A percentile compares a stretch with the other conserved stretches of the same genome.
phyloP scores from a whole-genome alignment of 176 grass and related monocot species.

The Bothriochloa decipiens region DNA sequence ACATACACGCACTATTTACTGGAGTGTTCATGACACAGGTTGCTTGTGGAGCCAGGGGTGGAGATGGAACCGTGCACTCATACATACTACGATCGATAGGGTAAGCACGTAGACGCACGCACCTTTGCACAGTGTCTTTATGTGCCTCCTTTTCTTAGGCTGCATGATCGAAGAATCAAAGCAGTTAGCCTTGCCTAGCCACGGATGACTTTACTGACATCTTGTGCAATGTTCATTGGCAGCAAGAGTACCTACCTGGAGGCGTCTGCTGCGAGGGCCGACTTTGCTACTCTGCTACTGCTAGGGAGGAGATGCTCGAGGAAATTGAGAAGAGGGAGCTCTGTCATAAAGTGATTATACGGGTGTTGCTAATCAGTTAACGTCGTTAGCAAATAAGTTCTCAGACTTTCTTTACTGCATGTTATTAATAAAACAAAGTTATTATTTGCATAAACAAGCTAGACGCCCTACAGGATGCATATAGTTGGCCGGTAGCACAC shows the following conservation, averaged over 20 bases:
- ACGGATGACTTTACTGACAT: slow-evolving; percentile 2
- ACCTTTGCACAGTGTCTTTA: background rate
- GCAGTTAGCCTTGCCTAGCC: background rate
- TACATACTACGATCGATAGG: slow-evolving; percentile 69
- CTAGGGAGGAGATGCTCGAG: slow-evolving; percentile 87
- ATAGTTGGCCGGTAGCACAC: too few relatives aligned
- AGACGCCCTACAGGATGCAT: too few relatives aligned
- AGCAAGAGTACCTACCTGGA: slow-evolving; percentile 96
- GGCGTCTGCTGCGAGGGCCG: slow-evolving; percentile 37
- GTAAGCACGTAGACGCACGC: slow-evolving; percentile 30
- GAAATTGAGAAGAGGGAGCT: slow-evolving; percentile 89
- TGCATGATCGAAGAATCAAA: too few relatives aligned
- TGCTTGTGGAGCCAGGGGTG: slow-evolving; percentile 41
- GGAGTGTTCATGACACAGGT: background rate
- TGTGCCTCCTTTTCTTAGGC: background rate
- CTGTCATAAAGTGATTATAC: slow-evolving; percentile 49
- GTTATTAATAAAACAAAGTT: too few relatives aligned
- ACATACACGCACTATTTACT: background rate
- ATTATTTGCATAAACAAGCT: too few relatives aligned
- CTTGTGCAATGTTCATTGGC: background rate
- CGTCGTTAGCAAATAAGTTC: background rate
- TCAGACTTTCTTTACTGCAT: background rate
- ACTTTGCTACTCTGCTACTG: too few relatives aligned
- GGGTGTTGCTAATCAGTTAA: background rate
- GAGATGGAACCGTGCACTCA: slow-evolving; percentile 77